Percentiles rank a stretch among this genome's conserved stretches.
phyloP scores from a whole-genome alignment of 257 asterid species.

The Forsythia suspensa region DNA sequence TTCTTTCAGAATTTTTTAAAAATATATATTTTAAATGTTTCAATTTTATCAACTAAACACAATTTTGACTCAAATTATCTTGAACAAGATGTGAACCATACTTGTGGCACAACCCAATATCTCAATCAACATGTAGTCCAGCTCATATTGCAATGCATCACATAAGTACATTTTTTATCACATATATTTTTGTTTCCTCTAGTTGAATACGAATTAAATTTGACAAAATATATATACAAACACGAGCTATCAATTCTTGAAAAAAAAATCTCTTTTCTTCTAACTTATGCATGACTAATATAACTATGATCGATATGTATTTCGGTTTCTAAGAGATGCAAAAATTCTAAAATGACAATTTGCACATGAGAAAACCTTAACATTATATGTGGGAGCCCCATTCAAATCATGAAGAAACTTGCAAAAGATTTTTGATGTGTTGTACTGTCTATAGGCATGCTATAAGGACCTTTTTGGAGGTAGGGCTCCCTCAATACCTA shows the following conservation, averaged over 20 bases:
- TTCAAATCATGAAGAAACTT: slow-evolving; percentile 21
- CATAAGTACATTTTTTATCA: too few species aligned
- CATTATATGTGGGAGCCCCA: slow-evolving; percentile 22
- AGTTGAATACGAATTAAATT: too few species aligned
- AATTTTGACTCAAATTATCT: not conserved
- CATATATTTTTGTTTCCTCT: too few species aligned
- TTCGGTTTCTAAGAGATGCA: not conserved
- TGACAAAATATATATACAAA: too few species aligned
- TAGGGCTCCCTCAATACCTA: not conserved
- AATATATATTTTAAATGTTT: too few species aligned
- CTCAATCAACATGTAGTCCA: not conserved
- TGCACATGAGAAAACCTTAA: not conserved
- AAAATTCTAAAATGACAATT: not conserved
- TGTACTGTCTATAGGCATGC: slow-evolving; percentile 34
- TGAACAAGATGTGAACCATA: not conserved
- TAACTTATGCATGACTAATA: too few species aligned
- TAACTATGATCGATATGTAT: not conserved
- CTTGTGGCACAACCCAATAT: slow-evolving; percentile 7
- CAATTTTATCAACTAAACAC: too few species aligned
- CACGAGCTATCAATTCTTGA: too few species aligned
- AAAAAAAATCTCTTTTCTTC: too few species aligned
- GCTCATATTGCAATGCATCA: not conserved
- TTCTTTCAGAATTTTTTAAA: too few species aligned
- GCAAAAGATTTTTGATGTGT: slow-evolving; percentile 14
- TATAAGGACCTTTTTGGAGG: not conserved